Evolutionary conservation across 2,329 filamentous ascomycete genomes (phyloP).

Genomic region (Beauveria bassiana): DNA sequence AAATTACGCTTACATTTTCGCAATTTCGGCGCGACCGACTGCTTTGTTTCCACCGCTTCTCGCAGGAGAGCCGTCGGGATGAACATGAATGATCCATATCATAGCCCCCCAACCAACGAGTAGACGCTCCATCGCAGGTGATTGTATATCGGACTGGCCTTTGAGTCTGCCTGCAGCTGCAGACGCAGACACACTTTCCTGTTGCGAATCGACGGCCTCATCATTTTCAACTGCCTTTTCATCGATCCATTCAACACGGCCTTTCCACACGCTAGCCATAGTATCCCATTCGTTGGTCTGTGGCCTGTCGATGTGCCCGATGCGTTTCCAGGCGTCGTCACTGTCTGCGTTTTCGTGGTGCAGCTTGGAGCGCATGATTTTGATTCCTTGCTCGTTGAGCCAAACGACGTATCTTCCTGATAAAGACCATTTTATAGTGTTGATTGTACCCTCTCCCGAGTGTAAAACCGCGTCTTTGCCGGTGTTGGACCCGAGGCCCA

Average conservation of each 20-base stretch:
- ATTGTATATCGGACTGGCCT: conserved; percentile 40
- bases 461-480: conserved; percentile 85
- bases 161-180: conserved; percentile 40
- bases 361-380: conserved; percentile 89
- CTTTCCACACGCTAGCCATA: conserved; percentile 95
- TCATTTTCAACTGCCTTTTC: conserved; percentile 70
- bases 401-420: conserved; percentile 89
- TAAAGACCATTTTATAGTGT: conserved; percentile 87
- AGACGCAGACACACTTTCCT: conserved; percentile 28
- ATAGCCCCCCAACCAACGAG: conserved; percentile 94
- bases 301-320: conserved; percentile 85
- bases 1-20: conserved; percentile 65
- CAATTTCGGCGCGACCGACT: conserved; percentile 73
- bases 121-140: conserved; percentile 61
- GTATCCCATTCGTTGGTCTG: conserved; percentile 86
- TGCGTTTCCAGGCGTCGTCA: conserved; percentile 87
- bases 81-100: conserved; percentile 91
- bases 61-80: conserved; percentile 50
- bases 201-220: conserved; percentile 39
- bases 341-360: conserved; percentile 67
- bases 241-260: conserved; percentile 86
- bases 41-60: conserved; percentile 35
- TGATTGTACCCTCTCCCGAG: conserved; percentile 85
- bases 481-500: conserved; percentile 69
- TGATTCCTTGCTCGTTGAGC: conserved; percentile 95